These are phyloP conservation scores for Entoloma clypeatum DNA, from an alignment of 1,284 basidiomycete species.

Conservation along the genomic window DNA sequence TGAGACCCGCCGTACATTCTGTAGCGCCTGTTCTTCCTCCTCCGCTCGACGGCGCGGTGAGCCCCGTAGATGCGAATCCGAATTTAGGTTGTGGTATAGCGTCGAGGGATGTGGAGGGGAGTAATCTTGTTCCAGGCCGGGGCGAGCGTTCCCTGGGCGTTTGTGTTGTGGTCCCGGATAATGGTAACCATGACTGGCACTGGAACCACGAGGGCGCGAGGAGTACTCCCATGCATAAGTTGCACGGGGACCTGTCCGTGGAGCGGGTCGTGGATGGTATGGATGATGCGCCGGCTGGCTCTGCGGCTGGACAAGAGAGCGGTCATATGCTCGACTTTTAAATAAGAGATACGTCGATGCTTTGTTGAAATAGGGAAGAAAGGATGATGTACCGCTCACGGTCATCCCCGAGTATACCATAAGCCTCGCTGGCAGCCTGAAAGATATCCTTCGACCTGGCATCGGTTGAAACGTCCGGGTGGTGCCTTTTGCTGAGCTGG, in stretches of 20 bases:
- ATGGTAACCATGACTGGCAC: constrained; percentile 14
- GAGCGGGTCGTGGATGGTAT: constrained; percentile 24
- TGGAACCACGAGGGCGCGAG: constrained; percentile 16
- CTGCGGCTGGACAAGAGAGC: constrained; percentile 28
- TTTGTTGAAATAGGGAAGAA: not conserved
- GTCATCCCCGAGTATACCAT: constrained; percentile 39
- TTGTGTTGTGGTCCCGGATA: constrained; percentile 11
- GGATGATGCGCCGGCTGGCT: constrained; percentile 14
- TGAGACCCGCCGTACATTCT: constrained; percentile 31
- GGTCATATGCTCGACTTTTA: constrained; percentile 38
- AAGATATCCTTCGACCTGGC: constrained; percentile 35
- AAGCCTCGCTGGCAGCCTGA: constrained; percentile 38
- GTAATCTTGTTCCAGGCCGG: constrained; percentile 1
- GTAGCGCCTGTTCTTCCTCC: constrained; percentile 27
- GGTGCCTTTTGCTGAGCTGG: constrained; percentile 43
- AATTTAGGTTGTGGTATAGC: constrained; percentile 6
- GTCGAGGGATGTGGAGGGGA: constrained; percentile 13
- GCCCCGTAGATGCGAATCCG: constrained; percentile 11
- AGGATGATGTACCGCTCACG: constrained; percentile 31
- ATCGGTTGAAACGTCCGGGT: constrained; percentile 44
- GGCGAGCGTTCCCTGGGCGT: constrained; percentile 11
- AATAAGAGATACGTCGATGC: not conserved
- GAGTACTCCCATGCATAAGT: constrained; percentile 35
- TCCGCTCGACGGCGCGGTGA: constrained; percentile 23
- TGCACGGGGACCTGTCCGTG: constrained; percentile 24